Percentiles rank a stretch among this genome's conserved stretches.
Conservation (phyloP, 1,284 basidiomycete species). For the Cutaneotrichosporon cavernicola region DNA sequence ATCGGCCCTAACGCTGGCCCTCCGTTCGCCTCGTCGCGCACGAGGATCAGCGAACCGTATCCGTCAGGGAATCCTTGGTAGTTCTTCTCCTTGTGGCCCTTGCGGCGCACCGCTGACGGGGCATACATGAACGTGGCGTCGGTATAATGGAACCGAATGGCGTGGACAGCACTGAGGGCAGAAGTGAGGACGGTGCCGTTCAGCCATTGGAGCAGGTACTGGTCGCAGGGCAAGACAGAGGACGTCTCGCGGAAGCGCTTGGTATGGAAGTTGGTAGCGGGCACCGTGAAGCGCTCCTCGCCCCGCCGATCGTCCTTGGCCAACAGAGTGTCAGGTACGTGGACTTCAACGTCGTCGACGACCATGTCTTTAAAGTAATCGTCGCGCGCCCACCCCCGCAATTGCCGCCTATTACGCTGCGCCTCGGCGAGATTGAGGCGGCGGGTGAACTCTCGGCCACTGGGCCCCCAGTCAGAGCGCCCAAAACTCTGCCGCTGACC, state of each 20-base stretch:
- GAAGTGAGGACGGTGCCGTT: constrained; percentile 34
- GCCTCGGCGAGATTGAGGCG: not conserved
- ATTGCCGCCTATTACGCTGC: not conserved
- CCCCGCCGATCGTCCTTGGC: not conserved
- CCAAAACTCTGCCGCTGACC: not conserved
- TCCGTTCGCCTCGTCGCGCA: constrained; percentile 29
- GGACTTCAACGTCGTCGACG: not conserved
- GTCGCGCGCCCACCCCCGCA: not conserved
- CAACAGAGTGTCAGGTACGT: not conserved
- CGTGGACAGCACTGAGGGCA: not conserved
- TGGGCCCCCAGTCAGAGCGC: not conserved
- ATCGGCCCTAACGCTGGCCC: not conserved
- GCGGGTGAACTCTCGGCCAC: not conserved
- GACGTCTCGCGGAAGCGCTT: constrained; percentile 35
- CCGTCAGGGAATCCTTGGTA: constrained; percentile 40
- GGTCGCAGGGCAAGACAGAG: not conserved
- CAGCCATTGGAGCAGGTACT: constrained; percentile 42
- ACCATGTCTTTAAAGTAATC: not conserved
- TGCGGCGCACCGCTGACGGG: not conserved
- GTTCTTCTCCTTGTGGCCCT: not conserved
- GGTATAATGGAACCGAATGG: constrained; percentile 33
- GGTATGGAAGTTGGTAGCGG: constrained; percentile 31
- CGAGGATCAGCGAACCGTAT: constrained; percentile 44
- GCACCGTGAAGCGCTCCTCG: not conserved
- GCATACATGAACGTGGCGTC: constrained; percentile 38